Evolutionary conservation across 2,329 filamentous ascomycete species (phyloP).

Genomic region (Pestalotiopsis sp.): DNA sequence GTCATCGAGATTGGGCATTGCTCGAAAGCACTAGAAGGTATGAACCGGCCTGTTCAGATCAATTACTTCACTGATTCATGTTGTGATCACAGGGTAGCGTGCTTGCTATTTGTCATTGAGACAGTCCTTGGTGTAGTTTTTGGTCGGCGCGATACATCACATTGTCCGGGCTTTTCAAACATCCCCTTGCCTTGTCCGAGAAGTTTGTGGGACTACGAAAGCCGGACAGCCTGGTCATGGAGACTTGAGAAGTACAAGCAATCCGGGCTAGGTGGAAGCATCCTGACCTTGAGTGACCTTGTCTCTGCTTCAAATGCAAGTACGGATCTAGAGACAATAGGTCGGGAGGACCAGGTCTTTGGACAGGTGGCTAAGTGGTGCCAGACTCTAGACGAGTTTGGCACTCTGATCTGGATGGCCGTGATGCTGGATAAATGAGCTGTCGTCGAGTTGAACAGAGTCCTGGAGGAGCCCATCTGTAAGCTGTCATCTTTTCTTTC

Average conservation of each 20-base stretch:
- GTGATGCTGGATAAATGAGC: slow-evolving; percentile 27
- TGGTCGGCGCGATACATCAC: background rate
- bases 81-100: slow-evolving; percentile 13
- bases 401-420: slow-evolving; percentile 31
- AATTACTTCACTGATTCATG: background rate
- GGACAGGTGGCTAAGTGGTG: slow-evolving; percentile 27
- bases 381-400: slow-evolving; percentile 27
- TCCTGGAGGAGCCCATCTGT: no score
- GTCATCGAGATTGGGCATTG: background rate
- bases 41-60: background rate
- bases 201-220: slow-evolving; percentile 24
- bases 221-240: slow-evolving; percentile 20
- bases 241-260: slow-evolving; percentile 17
- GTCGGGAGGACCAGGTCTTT: slow-evolving; percentile 6
- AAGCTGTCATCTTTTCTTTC: no score
- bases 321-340: background rate
- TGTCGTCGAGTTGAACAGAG: no score
- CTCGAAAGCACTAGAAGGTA: slow-evolving; percentile 11
- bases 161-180: slow-evolving; percentile 12
- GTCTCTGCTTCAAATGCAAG: background rate
- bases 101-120: slow-evolving; percentile 21
- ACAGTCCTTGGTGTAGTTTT: slow-evolving; percentile 20
- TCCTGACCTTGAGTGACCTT: slow-evolving; percentile 17
- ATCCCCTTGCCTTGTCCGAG: slow-evolving; percentile 20
- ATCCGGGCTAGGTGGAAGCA: slow-evolving; percentile 2